Percentiles rank a stretch among this genome's conserved stretches.
Evolutionary conservation across 306 rosid species (phyloP).

Genomic region (Medicago arabica): DNA sequence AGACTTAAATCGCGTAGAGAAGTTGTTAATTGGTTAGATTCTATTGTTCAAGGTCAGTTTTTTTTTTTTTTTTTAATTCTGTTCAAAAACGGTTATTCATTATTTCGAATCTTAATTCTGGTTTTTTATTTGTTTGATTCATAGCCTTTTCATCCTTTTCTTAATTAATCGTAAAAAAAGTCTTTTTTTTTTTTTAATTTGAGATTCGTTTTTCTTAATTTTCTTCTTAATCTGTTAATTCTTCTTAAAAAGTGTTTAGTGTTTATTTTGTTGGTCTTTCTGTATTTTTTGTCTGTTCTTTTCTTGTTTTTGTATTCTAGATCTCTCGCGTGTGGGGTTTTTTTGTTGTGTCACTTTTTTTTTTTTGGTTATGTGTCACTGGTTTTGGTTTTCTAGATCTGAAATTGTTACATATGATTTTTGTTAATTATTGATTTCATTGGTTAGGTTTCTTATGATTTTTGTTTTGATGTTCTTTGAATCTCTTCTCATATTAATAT

Average conservation of each 20-base stretch:
- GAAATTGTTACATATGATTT: no score
- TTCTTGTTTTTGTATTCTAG: background rate
- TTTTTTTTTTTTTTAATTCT: background rate
- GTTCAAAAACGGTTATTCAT: background rate
- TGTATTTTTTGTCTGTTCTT: background rate
- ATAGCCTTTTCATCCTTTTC: background rate
- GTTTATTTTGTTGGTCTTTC: background rate
- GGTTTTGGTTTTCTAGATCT: no score
- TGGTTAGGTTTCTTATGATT: background rate
- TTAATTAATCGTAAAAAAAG: no score
- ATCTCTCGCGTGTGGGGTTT: background rate
- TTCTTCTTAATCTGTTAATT: background rate
- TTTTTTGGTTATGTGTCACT: no score
- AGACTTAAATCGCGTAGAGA: slow-evolving; percentile 84
- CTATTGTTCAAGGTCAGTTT: slow-evolving; percentile 71
- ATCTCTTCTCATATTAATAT: background rate
- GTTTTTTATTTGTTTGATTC: background rate
- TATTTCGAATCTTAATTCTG: no score
- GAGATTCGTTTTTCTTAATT: background rate
- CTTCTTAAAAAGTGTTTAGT: no score
- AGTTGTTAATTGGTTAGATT: slow-evolving; percentile 78
- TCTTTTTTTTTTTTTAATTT: no score
- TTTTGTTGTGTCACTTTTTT: no score
- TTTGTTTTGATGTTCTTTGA: slow-evolving; percentile 20
- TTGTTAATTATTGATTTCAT: no score